Base-by-base conservation (phyloP, 1,284 basidiomycete genomes). In the Ustilago crameri region DNA sequence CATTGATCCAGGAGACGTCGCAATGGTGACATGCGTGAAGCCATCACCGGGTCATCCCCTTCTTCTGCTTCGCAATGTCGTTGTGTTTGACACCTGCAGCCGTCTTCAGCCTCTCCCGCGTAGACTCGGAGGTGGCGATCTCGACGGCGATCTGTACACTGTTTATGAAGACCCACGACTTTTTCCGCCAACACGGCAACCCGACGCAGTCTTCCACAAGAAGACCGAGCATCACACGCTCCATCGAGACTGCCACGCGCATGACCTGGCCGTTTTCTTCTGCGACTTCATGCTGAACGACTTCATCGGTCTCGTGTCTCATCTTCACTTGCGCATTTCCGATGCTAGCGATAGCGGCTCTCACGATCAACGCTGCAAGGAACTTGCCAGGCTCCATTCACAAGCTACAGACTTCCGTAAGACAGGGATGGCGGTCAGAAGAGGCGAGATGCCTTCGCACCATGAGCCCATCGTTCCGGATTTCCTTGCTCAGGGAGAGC, bases 231-330 rank as follows among this genome's bases (percentile, higher is more conserved):
- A 79, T 8, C 87, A 86, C 51, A 41, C 84, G 5, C 78, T 91
- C 0, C 75, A 85, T 43, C 87, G 86, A 26, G 86, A 84, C 38
- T 89, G 87, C 79, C 27, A 30, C 10, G 90, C 89, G 85, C 84
- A 78, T 18, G 91, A 90, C 82, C 89, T 91, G 1, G 89, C 88
- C 0, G 87, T 90, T 30, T 92, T 91, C 76, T 87, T 91, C 15
- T 85, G 89, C 47, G 88, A 91, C 51, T 91, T 52, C 17, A 61
- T 67, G 24, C 88, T 85, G 65, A 89, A 87, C 45, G 89, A 91
- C 75, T 55, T 78, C 86, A 34, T 82, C 90, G 80, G 43, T 87
- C 89, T n/a, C 86, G 88, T 77, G 3, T 67, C 72, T 2, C 46
- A 67, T 2, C 86, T 89, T 43, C 89, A 92, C 70, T 85, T 93